Evolutionary conservation across 495 filamentous ascomycete genomes (phyloP).

Genomic region (Chaetomium fimeti): DNA sequence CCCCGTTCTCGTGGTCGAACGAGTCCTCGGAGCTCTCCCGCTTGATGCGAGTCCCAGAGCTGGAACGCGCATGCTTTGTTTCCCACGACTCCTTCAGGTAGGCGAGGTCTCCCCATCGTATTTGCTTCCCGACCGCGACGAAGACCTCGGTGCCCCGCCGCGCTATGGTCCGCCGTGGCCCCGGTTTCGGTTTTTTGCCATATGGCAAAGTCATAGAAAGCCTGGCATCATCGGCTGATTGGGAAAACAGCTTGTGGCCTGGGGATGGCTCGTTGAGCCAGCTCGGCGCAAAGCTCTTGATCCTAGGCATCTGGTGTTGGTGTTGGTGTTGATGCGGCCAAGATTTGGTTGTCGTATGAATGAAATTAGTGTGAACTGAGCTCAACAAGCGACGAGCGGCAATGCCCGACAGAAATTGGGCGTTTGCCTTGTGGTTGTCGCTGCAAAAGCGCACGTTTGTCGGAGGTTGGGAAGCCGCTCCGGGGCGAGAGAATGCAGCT

Average conservation of each 20-base stretch:
- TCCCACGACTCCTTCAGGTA: conserved; percentile 71
- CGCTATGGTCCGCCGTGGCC: conserved; percentile 68
- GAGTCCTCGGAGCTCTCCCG: conserved; percentile 36
- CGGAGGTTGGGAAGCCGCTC: conserved; percentile 2
- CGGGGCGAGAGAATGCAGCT: conserved; percentile 7
- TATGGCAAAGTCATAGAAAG: conserved; percentile 31
- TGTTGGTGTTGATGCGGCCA: not conserved
- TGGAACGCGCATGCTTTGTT: conserved; percentile 30
- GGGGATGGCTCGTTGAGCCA: conserved; percentile 77
- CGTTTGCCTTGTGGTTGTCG: not conserved
- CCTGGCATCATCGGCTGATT: conserved; percentile 32
- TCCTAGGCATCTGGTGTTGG: conserved; percentile 63
- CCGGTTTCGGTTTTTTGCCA: conserved; percentile 44
- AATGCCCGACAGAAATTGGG: conserved; percentile 1
- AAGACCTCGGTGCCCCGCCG: conserved; percentile 77
- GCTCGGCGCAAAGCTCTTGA: conserved; percentile 74
- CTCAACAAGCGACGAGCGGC: not conserved
- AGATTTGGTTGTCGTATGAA: not conserved
- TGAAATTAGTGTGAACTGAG: not conserved
- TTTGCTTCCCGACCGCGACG: conserved; percentile 77
- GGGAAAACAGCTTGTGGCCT: conserved; percentile 69
- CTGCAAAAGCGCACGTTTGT: conserved; percentile 13
- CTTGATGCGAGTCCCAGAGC: conserved; percentile 29
- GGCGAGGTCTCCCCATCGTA: conserved; percentile 79
- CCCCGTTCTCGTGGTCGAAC: conserved; percentile 33